Evolutionary conservation across 345 rosid species (phyloP).

Genomic region (Kandelia obovata): DNA sequence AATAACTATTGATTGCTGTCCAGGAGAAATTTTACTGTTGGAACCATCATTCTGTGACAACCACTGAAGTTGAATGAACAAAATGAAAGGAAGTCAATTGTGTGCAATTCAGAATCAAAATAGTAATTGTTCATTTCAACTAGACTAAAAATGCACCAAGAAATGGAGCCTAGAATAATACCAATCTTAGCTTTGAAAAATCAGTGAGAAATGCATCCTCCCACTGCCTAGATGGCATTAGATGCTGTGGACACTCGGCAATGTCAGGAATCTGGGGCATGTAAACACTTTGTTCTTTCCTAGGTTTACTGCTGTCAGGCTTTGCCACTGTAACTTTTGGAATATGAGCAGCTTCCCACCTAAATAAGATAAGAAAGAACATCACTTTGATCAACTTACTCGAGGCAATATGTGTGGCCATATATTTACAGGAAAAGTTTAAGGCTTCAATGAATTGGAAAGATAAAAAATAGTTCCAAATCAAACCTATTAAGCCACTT

Average conservation of each 20-base stretch:
- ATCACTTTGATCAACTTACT: constrained; percentile 3
- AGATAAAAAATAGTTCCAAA: too few species aligned
- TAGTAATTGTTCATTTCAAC: too few species aligned
- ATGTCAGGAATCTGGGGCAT: constrained; percentile 93
- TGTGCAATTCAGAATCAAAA: neutral
- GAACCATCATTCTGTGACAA: constrained; percentile 32
- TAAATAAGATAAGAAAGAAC: constrained; percentile 23
- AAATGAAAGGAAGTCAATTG: constrained; percentile 9
- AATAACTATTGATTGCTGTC: constrained; percentile 4
- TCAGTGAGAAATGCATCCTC: constrained; percentile 80
- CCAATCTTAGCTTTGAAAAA: constrained; percentile 68
- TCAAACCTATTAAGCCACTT: too few species aligned
- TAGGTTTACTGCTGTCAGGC: constrained; percentile 38
- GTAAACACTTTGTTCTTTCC: constrained; percentile 65
- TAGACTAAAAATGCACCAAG: too few species aligned
- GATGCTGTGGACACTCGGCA: constrained; percentile 56
- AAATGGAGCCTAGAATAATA: constrained; percentile 13
- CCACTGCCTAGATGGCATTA: constrained; percentile 70
- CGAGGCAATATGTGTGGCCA: too few species aligned
- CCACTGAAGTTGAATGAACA: constrained; percentile 33
- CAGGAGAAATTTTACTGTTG: constrained; percentile 13
- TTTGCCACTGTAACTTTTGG: constrained; percentile 74
- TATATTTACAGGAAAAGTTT: too few species aligned
- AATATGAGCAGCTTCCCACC: constrained; percentile 92
- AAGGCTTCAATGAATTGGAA: too few species aligned